A percentile compares a stretch with the other conserved stretches of the same genome.
phyloP scores from a whole-genome alignment of 192 early-diverging fungal genomes.

The Coemansia sp. region DNA sequence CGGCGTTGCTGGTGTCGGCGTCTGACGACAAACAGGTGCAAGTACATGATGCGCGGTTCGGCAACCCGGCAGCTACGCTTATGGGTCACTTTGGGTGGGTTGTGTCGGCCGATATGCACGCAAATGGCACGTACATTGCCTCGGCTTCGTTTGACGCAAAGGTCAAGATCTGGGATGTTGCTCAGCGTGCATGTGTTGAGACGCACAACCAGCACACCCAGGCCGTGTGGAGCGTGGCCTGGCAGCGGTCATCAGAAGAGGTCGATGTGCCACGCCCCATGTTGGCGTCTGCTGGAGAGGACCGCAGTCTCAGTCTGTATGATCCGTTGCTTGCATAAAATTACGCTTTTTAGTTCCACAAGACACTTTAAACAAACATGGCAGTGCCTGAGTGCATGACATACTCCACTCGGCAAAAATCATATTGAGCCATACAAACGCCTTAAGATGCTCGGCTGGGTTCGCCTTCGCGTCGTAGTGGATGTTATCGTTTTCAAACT shows the following conservation, averaged over 20 bases:
- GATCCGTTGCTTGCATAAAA: slow-evolving; percentile 45
- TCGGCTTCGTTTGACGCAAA: slow-evolving; percentile 49
- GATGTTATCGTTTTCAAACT: no score
- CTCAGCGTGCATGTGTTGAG: slow-evolving; percentile 41
- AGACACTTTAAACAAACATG: not conserved
- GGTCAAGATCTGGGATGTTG: slow-evolving; percentile 55
- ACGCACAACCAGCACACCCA: slow-evolving; percentile 45
- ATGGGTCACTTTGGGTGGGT: slow-evolving; percentile 53
- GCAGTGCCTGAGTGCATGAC: no score
- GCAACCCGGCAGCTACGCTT: slow-evolving; percentile 34
- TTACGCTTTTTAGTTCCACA: not conserved
- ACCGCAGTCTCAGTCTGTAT: slow-evolving; percentile 41
- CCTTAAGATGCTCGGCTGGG: no score
- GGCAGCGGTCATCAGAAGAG: slow-evolving; percentile 41
- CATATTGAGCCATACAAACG: no score
- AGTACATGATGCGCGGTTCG: slow-evolving; percentile 45
- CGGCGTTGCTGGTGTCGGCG: slow-evolving; percentile 34
- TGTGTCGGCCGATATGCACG: slow-evolving; percentile 45
- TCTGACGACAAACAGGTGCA: slow-evolving; percentile 55
- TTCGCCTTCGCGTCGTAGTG: no score
- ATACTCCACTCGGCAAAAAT: no score
- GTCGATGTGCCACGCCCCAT: slow-evolving; percentile 32
- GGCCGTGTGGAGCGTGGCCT: slow-evolving; percentile 49
- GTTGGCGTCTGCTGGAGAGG: slow-evolving; percentile 50
- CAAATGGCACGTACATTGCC: slow-evolving; percentile 43